phyloP scores from a whole-genome alignment of 1,139 yeast genomes.

The Sugiyamaella sp. region DNA sequence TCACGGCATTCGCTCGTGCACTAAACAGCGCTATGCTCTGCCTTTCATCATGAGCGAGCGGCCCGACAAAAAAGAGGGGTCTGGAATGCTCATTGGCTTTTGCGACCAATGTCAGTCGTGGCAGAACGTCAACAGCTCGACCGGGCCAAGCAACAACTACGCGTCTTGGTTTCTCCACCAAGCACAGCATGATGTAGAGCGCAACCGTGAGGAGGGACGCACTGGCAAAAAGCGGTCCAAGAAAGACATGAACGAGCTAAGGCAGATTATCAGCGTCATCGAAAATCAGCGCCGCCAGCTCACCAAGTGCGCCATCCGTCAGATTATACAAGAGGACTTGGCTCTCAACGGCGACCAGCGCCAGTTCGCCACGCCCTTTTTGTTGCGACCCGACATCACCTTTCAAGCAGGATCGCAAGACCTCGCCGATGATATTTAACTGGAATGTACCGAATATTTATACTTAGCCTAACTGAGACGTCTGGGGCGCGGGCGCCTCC shows the following conservation, averaged over 20 bases:
- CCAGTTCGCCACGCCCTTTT: constrained; percentile 24
- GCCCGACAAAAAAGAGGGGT: constrained; percentile 27
- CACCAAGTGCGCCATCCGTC: constrained; percentile 24
- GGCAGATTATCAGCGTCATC: constrained; percentile 15
- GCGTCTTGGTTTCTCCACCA: constrained; percentile 34
- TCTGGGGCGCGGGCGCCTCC: background rate
- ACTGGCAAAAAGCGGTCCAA: constrained; percentile 31
- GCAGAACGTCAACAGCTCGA: constrained; percentile 32
- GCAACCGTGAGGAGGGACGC: constrained; percentile 30
- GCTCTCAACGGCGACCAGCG: constrained; percentile 21
- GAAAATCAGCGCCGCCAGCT: constrained; percentile 23
- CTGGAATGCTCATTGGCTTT: constrained; percentile 29
- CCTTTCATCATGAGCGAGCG: constrained; percentile 30
- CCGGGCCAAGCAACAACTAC: constrained; percentile 25
- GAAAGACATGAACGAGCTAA: constrained; percentile 26
- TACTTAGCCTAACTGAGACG: background rate
- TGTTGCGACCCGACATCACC: constrained; percentile 23
- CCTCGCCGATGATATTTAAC: constrained; percentile 16
- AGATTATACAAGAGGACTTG: constrained; percentile 26
- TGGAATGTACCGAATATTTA: constrained; percentile 8
- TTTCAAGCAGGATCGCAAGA: constrained; percentile 17
- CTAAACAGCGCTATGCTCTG: constrained; percentile 30
- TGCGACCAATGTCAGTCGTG: constrained; percentile 34
- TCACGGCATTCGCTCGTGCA: constrained; percentile 33
- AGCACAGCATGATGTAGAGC: constrained; percentile 31